Evolutionary conservation across 2,329 filamentous ascomycete genomes (phyloP).

Genomic region (Colletotrichum navitas): DNA sequence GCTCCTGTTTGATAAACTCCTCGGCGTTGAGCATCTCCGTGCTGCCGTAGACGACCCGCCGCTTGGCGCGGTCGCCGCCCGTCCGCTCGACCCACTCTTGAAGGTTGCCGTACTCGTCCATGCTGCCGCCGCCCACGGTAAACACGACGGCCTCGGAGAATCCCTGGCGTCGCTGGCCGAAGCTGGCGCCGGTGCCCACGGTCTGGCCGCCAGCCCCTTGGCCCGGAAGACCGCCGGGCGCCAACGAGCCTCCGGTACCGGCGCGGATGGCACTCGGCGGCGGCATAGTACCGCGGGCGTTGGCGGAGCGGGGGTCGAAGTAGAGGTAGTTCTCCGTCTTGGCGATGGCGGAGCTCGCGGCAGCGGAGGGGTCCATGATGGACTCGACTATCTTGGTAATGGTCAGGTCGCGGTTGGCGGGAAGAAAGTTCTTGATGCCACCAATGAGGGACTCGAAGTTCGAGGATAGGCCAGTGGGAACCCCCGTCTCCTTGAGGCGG

Average conservation of each 20-base stretch:
- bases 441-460: constrained; percentile 96
- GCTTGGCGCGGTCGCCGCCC: constrained; percentile 73
- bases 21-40: constrained; percentile 82
- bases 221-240: constrained; percentile 62
- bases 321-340: constrained; percentile 98
- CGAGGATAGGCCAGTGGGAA: constrained; percentile 74
- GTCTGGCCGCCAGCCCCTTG: constrained; percentile 58
- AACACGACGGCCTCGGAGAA: constrained; percentile 95
- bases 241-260: constrained; percentile 54
- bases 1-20: constrained; percentile 74
- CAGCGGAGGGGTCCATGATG: constrained; percentile 94
- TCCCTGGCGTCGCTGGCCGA: constrained; percentile 90
- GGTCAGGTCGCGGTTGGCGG: constrained; percentile 93
- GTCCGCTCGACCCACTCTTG: constrained; percentile 95
- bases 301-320: constrained; percentile 94
- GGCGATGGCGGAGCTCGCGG: constrained; percentile 90
- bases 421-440: constrained; percentile 98
- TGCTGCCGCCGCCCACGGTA: constrained; percentile 93
- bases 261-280: constrained; percentile 74
- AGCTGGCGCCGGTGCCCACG: constrained; percentile 81
- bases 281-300: constrained; percentile 91
- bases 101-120: constrained; percentile 98
- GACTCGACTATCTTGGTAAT: constrained; percentile 98
- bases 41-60: constrained; percentile 93
- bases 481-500: constrained; percentile 89